Percentiles rank a stretch among this genome's conserved stretches.
Evolutionary conservation across 441 rosid genomes (phyloP).

Genomic region (Pelargonium australe): DNA sequence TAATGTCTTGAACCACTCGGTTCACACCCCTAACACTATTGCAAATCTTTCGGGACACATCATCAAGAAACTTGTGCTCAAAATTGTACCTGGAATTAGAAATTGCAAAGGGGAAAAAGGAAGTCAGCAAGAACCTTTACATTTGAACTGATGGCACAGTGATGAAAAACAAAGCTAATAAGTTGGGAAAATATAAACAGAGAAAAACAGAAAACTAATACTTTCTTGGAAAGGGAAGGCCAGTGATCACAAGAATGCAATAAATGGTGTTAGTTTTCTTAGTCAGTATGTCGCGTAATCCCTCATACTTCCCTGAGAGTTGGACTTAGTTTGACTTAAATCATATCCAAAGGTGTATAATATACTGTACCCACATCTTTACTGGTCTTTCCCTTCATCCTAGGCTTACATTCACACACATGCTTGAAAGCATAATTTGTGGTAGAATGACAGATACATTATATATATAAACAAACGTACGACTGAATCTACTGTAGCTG

Average conservation of each 20-base stretch:
- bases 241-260: background rate
- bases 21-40: constrained; percentile 83
- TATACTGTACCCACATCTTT: background rate
- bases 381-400: background rate
- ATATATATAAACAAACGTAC: too few relatives aligned
- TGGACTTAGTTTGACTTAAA: too few relatives aligned
- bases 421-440: background rate
- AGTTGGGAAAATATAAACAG: too few relatives aligned
- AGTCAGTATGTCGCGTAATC: background rate
- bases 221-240: background rate
- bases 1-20: constrained; percentile 84
- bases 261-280: background rate
- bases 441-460: background rate
- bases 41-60: constrained; percentile 72
- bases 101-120: constrained; percentile 1
- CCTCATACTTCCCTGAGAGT: background rate
- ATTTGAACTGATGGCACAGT: background rate
- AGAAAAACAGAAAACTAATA: background rate
- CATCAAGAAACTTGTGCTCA: constrained; percentile 78
- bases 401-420: background rate
- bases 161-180: background rate
- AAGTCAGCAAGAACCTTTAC: background rate
- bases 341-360: background rate
- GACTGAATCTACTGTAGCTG: background rate
- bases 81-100: constrained; percentile 67